These are phyloP conservation scores for Lactuca sativa DNA, from an alignment of 129 eudicot genomes.

Conservation along the genomic window DNA sequence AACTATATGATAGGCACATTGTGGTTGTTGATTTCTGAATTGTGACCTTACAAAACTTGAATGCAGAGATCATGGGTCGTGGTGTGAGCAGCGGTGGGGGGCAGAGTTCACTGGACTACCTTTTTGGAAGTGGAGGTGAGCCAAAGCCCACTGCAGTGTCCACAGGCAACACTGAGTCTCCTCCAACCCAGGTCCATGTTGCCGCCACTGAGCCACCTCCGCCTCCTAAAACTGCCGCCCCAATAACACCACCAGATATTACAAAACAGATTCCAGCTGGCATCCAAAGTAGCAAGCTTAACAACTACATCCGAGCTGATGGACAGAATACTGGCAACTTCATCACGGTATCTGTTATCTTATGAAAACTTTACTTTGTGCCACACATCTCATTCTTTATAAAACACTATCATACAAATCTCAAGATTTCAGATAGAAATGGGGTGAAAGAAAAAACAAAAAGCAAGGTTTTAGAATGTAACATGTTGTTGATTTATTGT, in stretches of 20 bases:
- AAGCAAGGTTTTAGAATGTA: background rate
- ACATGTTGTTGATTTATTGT: slow-evolving; percentile 6
- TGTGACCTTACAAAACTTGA: slow-evolving; percentile 4
- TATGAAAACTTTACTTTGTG: slow-evolving; percentile 4
- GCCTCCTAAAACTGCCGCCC: slow-evolving; percentile 45
- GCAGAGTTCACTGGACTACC: slow-evolving; percentile 71
- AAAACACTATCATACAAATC: too few species aligned
- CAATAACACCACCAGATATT: slow-evolving; percentile 42
- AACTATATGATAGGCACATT: background rate
- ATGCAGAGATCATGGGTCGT: slow-evolving; percentile 59
- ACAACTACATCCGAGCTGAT: slow-evolving; percentile 72
- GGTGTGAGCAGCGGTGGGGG: slow-evolving; percentile 89
- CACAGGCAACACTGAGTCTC: slow-evolving; percentile 33
- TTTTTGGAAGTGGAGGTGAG: slow-evolving; percentile 66
- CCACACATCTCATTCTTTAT: background rate
- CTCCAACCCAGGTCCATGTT: slow-evolving; percentile 30
- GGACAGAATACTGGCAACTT: slow-evolving; percentile 83
- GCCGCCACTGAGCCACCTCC: slow-evolving; percentile 35
- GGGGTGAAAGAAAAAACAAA: too few species aligned
- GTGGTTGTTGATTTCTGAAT: background rate
- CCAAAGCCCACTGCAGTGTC: slow-evolving; percentile 52
- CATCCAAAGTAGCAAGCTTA: slow-evolving; percentile 52
- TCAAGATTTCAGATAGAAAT: too few species aligned
- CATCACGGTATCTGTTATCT: slow-evolving; percentile 57
- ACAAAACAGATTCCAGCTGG: slow-evolving; percentile 73